These are phyloP conservation scores for Leccinum disarticulatum DNA, from an alignment of 768 basidiomycete species.

Conservation along the genomic window DNA sequence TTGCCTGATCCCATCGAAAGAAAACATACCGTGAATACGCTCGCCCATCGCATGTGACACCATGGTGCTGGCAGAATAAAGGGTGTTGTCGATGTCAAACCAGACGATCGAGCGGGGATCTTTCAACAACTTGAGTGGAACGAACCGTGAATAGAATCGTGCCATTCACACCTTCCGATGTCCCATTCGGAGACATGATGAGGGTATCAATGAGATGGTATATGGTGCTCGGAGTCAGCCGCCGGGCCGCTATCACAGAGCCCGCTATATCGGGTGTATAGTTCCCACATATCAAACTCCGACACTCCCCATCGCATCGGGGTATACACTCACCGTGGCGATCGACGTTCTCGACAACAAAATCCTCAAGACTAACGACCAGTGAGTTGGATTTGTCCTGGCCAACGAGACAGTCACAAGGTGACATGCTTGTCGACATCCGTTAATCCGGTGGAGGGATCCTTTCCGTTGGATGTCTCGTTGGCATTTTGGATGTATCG, in stretches of 20 bases:
- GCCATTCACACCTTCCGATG: slow-evolving; percentile 25
- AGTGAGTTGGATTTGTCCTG: slow-evolving; percentile 37
- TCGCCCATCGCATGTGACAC: slow-evolving; percentile 80
- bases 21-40: slow-evolving; percentile 65
- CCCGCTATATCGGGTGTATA: slow-evolving; percentile 17
- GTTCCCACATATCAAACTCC: slow-evolving; percentile 30
- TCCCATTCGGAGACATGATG: slow-evolving; percentile 22
- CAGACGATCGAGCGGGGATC: slow-evolving; percentile 68
- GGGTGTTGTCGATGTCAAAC: slow-evolving; percentile 88
- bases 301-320: slow-evolving; percentile 11
- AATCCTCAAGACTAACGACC: slow-evolving; percentile 45
- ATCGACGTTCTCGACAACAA: slow-evolving; percentile 33
- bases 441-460: slow-evolving; percentile 4
- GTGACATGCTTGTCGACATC: neutral
- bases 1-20: neutral
- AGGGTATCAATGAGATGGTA: slow-evolving; percentile 25
- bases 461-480: slow-evolving; percentile 35
- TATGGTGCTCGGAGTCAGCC: neutral
- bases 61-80: slow-evolving; percentile 74
- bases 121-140: slow-evolving; percentile 11
- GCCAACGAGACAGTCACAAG: neutral
- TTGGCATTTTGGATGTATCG: slow-evolving; percentile 35
- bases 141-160: neutral
- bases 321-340: slow-evolving; percentile 17
- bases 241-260: neutral